Conservation (phyloP, 169 alveolate genomes). For the Plasmodium malariae region DNA sequence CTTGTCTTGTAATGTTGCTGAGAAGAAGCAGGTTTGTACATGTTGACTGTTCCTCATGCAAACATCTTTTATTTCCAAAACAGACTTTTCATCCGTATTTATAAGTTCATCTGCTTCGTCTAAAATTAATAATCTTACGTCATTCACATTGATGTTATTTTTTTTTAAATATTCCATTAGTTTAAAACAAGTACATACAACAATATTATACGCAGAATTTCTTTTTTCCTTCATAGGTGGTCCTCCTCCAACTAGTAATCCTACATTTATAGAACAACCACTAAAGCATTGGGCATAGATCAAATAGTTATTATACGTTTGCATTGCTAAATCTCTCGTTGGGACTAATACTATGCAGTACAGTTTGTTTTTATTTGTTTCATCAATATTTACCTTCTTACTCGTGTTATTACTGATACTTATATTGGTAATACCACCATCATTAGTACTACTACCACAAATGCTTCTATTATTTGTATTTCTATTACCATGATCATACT, state of each 20-base stretch:
- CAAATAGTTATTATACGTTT: conserved; percentile 84
- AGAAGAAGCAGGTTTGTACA: conserved; percentile 76
- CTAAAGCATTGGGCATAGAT: conserved; percentile 80
- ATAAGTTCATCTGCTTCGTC: conserved; percentile 82
- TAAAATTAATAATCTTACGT: conserved; percentile 62
- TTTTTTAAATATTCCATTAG: conserved; percentile 42
- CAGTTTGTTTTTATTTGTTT: conserved; percentile 74
- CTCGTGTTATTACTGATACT: no score
- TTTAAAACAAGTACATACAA: conserved; percentile 68
- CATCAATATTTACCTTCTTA: not conserved
- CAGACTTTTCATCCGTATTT: conserved; percentile 60
- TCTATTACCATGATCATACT: not conserved
- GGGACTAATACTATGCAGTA: conserved; percentile 86
- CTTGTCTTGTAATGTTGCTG: conserved; percentile 80
- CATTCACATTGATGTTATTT: conserved; percentile 30
- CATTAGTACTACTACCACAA: not conserved
- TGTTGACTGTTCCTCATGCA: conserved; percentile 44
- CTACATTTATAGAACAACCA: conserved; percentile 67
- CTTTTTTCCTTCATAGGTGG: conserved; percentile 79
- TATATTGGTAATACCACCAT: not conserved
- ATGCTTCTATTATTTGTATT: not conserved
- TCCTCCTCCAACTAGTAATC: conserved; percentile 85
- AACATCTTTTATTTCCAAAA: conserved; percentile 41
- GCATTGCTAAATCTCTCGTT: conserved; percentile 86
- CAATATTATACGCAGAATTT: conserved; percentile 4